Conservation (phyloP, 2,329 filamentous ascomycete species). For the Myriosclerotinia curreyana region DNA sequence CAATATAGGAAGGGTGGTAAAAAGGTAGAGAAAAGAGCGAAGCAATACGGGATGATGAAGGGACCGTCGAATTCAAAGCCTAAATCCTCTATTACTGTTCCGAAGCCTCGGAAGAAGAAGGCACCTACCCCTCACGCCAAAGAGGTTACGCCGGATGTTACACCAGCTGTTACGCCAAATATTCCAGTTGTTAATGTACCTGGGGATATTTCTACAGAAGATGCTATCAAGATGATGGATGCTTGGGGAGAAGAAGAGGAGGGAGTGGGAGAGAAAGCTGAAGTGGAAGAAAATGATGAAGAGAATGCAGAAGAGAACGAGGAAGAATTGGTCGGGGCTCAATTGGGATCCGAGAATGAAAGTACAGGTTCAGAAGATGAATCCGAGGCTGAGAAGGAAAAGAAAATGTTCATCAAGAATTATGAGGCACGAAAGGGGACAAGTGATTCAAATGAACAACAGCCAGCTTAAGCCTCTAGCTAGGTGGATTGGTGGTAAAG, state of each 20-base stretch:
- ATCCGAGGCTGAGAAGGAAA: slow-evolving; percentile 22
- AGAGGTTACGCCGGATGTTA: not conserved
- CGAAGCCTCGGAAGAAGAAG: slow-evolving; percentile 9
- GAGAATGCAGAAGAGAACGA: slow-evolving; percentile 7
- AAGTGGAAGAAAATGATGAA: slow-evolving; percentile 3
- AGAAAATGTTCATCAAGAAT: slow-evolving; percentile 21
- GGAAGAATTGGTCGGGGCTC: slow-evolving; percentile 6
- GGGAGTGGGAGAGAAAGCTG: not conserved
- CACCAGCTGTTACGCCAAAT: not conserved
- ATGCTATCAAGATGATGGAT: slow-evolving; percentile 7
- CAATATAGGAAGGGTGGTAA: slow-evolving; percentile 14
- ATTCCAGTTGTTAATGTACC: not conserved
- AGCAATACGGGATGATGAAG: slow-evolving; percentile 19
- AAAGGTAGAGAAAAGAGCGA: slow-evolving; percentile 1
- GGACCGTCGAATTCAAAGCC: slow-evolving; percentile 17
- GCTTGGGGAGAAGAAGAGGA: slow-evolving; percentile 2
- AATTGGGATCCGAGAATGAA: slow-evolving; percentile 19
- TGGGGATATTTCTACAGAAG: slow-evolving; percentile 14
- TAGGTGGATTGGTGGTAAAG: not conserved
- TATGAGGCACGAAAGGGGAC: slow-evolving; percentile 11
- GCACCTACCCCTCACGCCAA: not conserved
- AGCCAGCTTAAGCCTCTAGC: not conserved
- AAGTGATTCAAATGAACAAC: not conserved
- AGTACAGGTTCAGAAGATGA: slow-evolving; percentile 20
- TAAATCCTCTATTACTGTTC: not conserved